Evolutionary conservation across 139 green algal genomes (phyloP), one percentile per base, ranked within the genome.

Genomic region (Limnomonas spitsbergensis): DNA sequence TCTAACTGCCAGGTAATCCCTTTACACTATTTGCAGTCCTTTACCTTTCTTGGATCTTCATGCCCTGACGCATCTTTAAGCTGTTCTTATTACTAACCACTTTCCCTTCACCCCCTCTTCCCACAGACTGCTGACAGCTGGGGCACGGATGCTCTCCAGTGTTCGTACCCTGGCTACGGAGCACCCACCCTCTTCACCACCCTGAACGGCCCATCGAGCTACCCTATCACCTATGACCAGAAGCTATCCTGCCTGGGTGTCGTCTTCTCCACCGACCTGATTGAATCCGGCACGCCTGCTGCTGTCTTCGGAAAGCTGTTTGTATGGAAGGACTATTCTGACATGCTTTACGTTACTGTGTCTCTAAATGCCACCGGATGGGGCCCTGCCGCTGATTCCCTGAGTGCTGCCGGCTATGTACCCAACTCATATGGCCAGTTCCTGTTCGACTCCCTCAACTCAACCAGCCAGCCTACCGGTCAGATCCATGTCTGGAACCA

Each of bases 261-360:
- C 6, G 35, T 77, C 6, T 77, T 39, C 70, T 38, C 34, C 70
- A 35, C 70, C 39, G 6, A 7, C 4, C 39, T 77, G 4, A 9
- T 77, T 3, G 40, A 77, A n/a, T 35, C 26, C 34, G 27, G 3
- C 40, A 66, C 61, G 37, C 3, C 39, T 14, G 14, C 7, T 38
- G 24, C 35, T 20, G 29, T 36, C 4, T 77, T 66, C 40, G 70
- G 70, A 24, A 66, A 38, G 38, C 4, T 77, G 35, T 66, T 40
- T 36, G 40, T 34, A 38, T 77, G 38, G 39, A 77, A 77, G 70
- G 70, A 77, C 70, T 77, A 77, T 38, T 35, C 70, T 36, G 70
- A 77, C 40, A 66, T 26, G 9, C 29, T 77, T 24, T 77, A 39
- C 40, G 42, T 77, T 27, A 77, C 70, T 27, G 70, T 66, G 27